phyloP scores from a whole-genome alignment of 2,329 filamentous ascomycete species.

The Diplodia scrobiculata region DNA sequence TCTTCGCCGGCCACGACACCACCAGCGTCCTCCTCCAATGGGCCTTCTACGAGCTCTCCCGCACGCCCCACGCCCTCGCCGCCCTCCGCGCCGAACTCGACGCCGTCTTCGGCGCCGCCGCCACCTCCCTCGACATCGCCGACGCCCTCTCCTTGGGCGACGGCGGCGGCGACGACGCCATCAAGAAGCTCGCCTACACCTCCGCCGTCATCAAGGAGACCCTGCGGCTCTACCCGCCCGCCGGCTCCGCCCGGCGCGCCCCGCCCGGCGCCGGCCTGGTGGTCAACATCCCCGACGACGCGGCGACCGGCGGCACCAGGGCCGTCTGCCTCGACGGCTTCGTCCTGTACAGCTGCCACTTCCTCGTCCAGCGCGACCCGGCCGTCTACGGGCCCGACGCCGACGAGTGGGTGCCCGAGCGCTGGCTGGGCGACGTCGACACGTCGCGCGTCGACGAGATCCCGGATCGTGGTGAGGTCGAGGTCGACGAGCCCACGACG shows the following conservation, averaged over 20 bases:
- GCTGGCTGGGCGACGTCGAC: conserved; percentile 16
- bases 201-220: conserved; percentile 44
- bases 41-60: conserved; percentile 32
- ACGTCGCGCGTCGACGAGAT: conserved; percentile 34
- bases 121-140: background rate
- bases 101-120: conserved; percentile 37
- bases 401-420: conserved; percentile 24
- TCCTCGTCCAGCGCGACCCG: conserved; percentile 34
- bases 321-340: conserved; percentile 17
- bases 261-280: background rate
- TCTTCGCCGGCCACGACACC: conserved; percentile 45
- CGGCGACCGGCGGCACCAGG: background rate
- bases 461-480: conserved; percentile 20
- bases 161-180: conserved; percentile 27
- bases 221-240: conserved; percentile 40
- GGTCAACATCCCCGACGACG: conserved; percentile 1
- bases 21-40: conserved; percentile 35
- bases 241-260: conserved; percentile 22
- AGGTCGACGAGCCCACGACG: background rate
- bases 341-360: conserved; percentile 9
- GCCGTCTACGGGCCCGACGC: conserved; percentile 38
- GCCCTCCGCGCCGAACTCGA: conserved; percentile 38
- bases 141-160: background rate
- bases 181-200: conserved; percentile 40
- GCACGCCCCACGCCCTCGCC: conserved; percentile 23